These are phyloP conservation scores for Diaporthe nobilis DNA, from an alignment of 2,329 filamentous ascomycete genomes.

Conservation along the genomic window DNA sequence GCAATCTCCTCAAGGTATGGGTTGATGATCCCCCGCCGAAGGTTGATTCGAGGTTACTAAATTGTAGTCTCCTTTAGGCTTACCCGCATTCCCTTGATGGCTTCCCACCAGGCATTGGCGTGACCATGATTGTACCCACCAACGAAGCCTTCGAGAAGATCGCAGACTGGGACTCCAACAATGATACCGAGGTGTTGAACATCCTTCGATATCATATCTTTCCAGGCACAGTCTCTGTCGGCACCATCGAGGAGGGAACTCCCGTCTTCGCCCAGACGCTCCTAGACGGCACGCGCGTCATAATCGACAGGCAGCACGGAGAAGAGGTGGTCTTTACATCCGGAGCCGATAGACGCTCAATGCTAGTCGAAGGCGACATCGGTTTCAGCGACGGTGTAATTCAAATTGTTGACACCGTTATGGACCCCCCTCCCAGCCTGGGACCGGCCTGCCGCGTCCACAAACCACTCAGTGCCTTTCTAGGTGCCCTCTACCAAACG, in stretches of 20 bases:
- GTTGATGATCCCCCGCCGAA: background rate
- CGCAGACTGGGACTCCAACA: constrained; percentile 56
- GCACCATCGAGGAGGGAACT: constrained; percentile 52
- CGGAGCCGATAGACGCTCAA: constrained; percentile 59
- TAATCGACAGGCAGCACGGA: constrained; percentile 59
- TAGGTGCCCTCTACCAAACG: constrained; percentile 56
- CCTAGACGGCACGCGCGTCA: constrained; percentile 59
- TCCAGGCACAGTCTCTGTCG: constrained; percentile 58
- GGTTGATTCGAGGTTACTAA: background rate
- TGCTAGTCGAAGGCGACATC: constrained; percentile 59
- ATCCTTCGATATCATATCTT: constrained; percentile 77
- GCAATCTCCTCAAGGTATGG: background rate
- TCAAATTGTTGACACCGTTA: constrained; percentile 66
- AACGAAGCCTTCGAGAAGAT: constrained; percentile 72
- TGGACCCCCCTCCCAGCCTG: constrained; percentile 61
- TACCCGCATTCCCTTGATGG: constrained; percentile 61
- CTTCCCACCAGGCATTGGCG: constrained; percentile 56
- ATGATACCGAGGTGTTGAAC: constrained; percentile 62
- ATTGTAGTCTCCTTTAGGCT: background rate
- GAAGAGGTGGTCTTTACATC: constrained; percentile 57
- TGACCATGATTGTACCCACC: constrained; percentile 71
- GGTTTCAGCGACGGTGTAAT: constrained; percentile 64
- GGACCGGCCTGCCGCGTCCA: constrained; percentile 51
- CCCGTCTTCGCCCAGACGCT: constrained; percentile 60
- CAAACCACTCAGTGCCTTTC: constrained; percentile 57